These are phyloP conservation scores for Artemisia tridentata DNA, from an alignment of 129 eudicot genomes.

Conservation along the genomic window DNA sequence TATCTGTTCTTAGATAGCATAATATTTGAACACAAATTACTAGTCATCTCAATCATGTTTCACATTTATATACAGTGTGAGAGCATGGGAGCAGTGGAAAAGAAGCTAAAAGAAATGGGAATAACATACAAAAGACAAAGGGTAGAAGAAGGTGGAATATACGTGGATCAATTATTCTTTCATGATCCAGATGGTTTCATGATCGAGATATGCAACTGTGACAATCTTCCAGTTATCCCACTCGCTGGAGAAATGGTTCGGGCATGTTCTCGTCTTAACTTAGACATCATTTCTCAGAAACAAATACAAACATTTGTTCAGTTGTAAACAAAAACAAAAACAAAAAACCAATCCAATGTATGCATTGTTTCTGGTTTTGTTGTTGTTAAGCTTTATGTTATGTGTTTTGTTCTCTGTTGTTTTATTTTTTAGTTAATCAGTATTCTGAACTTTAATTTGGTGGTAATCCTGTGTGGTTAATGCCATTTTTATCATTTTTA, in stretches of 20 bases:
- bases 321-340: conserved; percentile 10
- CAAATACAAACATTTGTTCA: conserved; percentile 30
- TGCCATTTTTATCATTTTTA: neutral
- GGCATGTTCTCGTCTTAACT: conserved; percentile 67
- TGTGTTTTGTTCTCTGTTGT: neutral
- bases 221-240: conserved; percentile 76
- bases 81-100: conserved; percentile 91
- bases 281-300: conserved; percentile 43
- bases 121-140: conserved; percentile 56
- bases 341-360: neutral
- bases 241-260: conserved; percentile 77
- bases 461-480: neutral
- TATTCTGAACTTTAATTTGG: neutral
- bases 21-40: too few species aligned
- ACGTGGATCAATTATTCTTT: conserved; percentile 84
- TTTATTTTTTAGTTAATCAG: conserved; percentile 2
- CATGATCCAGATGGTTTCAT: conserved; percentile 97
- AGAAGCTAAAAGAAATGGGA: conserved; percentile 76
- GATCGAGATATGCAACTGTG: conserved; percentile 95
- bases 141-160: conserved; percentile 86
- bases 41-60: too few species aligned
- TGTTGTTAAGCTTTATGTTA: neutral
- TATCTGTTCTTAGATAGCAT: too few species aligned
- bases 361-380: neutral
- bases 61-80: conserved; percentile 54